Base-by-base conservation (phyloP, 2,329 filamentous ascomycete species). In the Neodidymelliopsis sp. region DNA sequence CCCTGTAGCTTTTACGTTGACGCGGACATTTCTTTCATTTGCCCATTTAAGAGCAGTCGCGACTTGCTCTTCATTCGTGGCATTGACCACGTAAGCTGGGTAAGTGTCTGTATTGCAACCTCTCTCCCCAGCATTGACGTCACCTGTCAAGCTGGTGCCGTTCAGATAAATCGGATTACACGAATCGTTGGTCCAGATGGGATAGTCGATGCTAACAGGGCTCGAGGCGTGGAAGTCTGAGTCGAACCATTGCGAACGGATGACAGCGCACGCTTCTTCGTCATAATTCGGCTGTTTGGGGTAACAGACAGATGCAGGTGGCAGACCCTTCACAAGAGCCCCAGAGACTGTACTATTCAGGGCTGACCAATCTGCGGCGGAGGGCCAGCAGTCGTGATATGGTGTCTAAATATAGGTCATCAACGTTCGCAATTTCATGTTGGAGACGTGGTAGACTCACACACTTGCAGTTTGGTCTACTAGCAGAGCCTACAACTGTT, bases 161-260 rank as follows among this genome's bases (percentile, higher is more conserved):
- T 71, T 69, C 1, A 53, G 57, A 20, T 49, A 66, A 15, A 67
- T 66, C 2, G 66, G 68, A 24, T 63, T 62, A 49, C 66, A 69
- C 4, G 60, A 60, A 23, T 69, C 63, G 46, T 70, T 63, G 0
- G 65, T 49, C 65, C 59, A 69, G 33, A 60, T 42, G 1, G 62
- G 65, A 33, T 63, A 66, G 41, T 63, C 66, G 13, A 69, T 54
- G 48, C 65, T 67, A 46, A 67, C 54, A 1, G 66, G 63, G 30
- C 66, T 13, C 18, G 46, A 20, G 1, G 57, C 65, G 24, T 70
- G 63, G 43, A 58, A 70, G 4, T 58, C 56, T 0, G 66, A 66
- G 23, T 67, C 62, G 40, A 61, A 63, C 65, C 66, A 71, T 33
- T 60, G 49, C 11, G 57, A 59, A 2, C 49, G 42, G 2, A 69